Evolutionary conservation across 352 stramenopile genomes (phyloP).

Genomic region (Globisporangium apiculatum): DNA sequence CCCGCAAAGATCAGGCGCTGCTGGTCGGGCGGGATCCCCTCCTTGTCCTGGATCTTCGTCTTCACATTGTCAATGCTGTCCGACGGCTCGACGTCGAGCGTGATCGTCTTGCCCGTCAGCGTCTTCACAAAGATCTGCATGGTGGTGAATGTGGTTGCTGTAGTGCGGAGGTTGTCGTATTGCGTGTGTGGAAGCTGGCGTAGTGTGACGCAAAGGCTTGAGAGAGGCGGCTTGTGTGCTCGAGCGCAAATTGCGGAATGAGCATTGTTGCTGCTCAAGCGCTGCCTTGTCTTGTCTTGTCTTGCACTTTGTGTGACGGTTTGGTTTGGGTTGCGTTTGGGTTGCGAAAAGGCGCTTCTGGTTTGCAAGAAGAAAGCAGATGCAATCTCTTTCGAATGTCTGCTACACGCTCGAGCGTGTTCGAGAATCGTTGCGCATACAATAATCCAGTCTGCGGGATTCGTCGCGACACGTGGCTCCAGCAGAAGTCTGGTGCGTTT

Average conservation of each 20-base stretch:
- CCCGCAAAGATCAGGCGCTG: conserved; percentile 97
- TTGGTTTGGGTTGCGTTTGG: not conserved
- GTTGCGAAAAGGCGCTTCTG: not conserved
- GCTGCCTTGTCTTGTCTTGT: too few relatives aligned
- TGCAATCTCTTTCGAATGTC: not conserved
- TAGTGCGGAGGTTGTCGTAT: not conserved
- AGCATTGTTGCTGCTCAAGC: not conserved
- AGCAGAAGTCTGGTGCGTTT: not conserved
- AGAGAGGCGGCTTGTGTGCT: conserved; percentile 7
- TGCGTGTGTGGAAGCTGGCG: too few relatives aligned
- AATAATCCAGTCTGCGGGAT: conserved; percentile 5
- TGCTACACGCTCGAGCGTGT: not conserved
- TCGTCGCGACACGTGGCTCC: not conserved
- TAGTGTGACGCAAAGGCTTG: not conserved
- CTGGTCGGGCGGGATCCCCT: conserved; percentile 93
- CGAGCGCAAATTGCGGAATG: conserved; percentile 18
- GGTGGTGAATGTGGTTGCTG: conserved; percentile 2
- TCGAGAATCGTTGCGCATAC: not conserved
- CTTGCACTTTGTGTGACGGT: too few relatives aligned
- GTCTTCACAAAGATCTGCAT: conserved; percentile 94
- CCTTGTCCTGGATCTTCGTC: conserved; percentile 92
- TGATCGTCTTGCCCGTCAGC: conserved; percentile 89
- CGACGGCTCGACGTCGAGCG: conserved; percentile 88
- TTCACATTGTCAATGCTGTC: conserved; percentile 96
- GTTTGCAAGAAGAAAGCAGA: not conserved